phyloP scores from a whole-genome alignment of 345 rosid genomes.

The Salix exigua region DNA sequence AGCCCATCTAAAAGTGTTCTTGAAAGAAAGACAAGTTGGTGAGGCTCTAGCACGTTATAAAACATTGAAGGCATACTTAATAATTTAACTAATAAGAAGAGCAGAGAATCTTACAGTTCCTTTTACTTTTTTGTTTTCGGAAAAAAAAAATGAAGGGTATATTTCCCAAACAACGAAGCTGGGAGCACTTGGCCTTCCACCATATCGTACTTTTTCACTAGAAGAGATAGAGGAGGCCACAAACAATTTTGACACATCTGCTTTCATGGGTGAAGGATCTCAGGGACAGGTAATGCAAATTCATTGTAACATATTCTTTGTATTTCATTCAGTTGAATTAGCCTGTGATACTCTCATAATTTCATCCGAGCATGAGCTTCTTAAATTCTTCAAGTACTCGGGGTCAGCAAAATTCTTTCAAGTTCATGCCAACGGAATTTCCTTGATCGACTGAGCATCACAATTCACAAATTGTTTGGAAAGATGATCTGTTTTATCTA shows the following conservation, averaged over 20 bases:
- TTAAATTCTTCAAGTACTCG: neutral
- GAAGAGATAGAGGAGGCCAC: constrained; percentile 90
- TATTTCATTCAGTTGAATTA: too few relatives aligned
- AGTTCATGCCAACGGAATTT: neutral
- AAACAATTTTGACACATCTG: constrained; percentile 68
- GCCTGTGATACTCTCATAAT: too few relatives aligned
- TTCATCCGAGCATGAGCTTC: neutral
- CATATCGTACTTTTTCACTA: constrained; percentile 76
- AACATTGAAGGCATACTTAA: neutral
- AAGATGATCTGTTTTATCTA: neutral
- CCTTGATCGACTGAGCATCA: neutral
- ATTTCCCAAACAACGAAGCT: constrained; percentile 85
- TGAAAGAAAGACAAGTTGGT: neutral
- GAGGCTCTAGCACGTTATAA: neutral
- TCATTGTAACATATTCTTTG: neutral
- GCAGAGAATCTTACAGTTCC: neutral
- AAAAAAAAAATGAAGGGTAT: constrained; percentile 50
- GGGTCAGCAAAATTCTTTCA: neutral
- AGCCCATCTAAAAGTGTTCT: neutral
- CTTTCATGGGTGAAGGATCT: constrained; percentile 95
- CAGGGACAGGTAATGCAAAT: constrained; percentile 67
- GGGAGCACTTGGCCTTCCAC: constrained; percentile 80
- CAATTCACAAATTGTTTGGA: neutral
- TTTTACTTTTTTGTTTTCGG: neutral
- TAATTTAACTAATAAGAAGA: neutral